Percentiles rank a stretch among this genome's conserved stretches.
Conservation (phyloP, 768 basidiomycete genomes). For the Dacryopinax spathularia region DNA sequence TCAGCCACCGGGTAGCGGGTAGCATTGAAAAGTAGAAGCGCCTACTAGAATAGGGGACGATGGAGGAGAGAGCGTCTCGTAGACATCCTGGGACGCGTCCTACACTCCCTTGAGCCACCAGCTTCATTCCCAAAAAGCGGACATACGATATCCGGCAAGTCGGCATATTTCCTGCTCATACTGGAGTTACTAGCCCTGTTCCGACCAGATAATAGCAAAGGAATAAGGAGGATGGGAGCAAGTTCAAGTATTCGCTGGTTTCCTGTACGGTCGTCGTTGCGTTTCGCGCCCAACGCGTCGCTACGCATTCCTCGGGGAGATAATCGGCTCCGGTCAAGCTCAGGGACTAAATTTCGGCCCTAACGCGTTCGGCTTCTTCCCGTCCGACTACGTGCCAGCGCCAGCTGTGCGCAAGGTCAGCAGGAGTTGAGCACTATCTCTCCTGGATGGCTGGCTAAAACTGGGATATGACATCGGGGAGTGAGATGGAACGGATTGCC, state of each 20-base stretch:
- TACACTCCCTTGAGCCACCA: slow-evolving; percentile 20
- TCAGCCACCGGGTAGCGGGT: not conserved
- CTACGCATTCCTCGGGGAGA: not conserved
- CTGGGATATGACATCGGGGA: too few species aligned
- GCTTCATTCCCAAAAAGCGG: slow-evolving; percentile 6
- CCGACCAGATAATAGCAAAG: too few species aligned
- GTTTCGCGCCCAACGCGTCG: too few species aligned
- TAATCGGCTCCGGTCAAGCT: not conserved
- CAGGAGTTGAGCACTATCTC: too few species aligned
- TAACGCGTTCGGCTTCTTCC: too few species aligned
- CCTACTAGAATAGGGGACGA: not conserved
- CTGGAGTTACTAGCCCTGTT: not conserved
- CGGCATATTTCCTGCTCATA: slow-evolving; percentile 49
- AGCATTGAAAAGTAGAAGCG: not conserved
- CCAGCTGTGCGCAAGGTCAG: too few species aligned
- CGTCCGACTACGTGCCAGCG: too few species aligned
- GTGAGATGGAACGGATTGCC: too few species aligned
- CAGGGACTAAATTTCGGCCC: too few species aligned
- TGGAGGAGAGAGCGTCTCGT: slow-evolving; percentile 43
- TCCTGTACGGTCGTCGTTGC: too few species aligned
- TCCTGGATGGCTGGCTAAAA: too few species aligned
- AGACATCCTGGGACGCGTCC: slow-evolving; percentile 86
- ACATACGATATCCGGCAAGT: slow-evolving; percentile 82
- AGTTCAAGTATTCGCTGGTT: not conserved
- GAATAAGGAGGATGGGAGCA: not conserved